These are phyloP conservation scores for Tricladium varicosporioides DNA, from an alignment of 2,329 filamentous ascomycete species.

Conservation along the genomic window DNA sequence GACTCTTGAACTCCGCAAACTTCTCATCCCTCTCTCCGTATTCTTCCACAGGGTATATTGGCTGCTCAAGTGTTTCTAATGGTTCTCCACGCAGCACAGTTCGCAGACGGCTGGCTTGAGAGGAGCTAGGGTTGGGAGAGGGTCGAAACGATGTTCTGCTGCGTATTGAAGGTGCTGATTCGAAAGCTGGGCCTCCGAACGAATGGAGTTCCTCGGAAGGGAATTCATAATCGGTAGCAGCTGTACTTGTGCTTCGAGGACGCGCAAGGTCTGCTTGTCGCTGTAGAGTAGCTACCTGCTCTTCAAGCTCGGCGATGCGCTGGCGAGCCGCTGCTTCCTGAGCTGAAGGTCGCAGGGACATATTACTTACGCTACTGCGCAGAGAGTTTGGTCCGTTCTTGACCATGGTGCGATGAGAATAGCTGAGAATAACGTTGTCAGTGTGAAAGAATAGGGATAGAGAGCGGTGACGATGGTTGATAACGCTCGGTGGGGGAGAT, in stretches of 20 bases:
- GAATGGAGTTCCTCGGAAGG: no score
- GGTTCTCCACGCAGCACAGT: background rate
- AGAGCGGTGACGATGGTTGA: background rate
- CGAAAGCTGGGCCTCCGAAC: no score
- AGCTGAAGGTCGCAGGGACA: conserved; percentile 18
- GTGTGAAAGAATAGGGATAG: no score
- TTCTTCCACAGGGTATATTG: background rate
- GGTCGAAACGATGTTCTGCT: no score
- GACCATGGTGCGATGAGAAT: conserved; percentile 21
- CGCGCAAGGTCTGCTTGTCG: background rate
- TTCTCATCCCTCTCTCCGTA: background rate
- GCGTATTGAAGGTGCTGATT: no score
- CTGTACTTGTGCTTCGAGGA: background rate
- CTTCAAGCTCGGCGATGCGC: conserved; percentile 22
- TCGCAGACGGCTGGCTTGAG: no score
- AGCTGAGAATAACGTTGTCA: background rate
- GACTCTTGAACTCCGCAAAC: conserved; percentile 9
- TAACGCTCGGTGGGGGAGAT: no score
- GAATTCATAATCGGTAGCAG: no score
- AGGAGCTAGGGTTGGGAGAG: no score
- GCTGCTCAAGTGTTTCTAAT: background rate
- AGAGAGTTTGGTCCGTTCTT: conserved; percentile 26
- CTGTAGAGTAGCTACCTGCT: conserved; percentile 6
- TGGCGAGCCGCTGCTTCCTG: conserved; percentile 14
- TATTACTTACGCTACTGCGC: conserved; percentile 20